Evolutionary conservation across 2,329 filamentous ascomycete genomes (phyloP).

Genomic region (Fusarium mexicanum): DNA sequence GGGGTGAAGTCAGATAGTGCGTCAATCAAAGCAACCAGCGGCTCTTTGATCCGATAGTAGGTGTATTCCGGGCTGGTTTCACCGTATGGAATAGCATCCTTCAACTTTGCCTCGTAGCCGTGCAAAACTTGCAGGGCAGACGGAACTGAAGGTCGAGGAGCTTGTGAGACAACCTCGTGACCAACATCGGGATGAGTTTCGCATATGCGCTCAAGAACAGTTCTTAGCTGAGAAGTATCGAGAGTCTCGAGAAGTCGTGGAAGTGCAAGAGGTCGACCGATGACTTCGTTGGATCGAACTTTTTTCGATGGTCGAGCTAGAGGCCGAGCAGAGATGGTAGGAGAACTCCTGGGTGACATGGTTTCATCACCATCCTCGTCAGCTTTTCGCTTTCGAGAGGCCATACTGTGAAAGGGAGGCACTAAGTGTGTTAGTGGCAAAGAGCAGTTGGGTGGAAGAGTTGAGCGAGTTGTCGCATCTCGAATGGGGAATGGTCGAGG

Average conservation of each 20-base stretch:
- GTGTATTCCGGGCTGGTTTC: slow-evolving; percentile 89
- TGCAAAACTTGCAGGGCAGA: slow-evolving; percentile 82
- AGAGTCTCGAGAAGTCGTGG: slow-evolving; percentile 92
- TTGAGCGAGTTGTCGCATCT: background rate
- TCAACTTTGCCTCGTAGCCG: slow-evolving; percentile 82
- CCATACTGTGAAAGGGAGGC: slow-evolving; percentile 63
- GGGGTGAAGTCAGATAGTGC: slow-evolving; percentile 94
- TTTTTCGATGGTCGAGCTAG: slow-evolving; percentile 75
- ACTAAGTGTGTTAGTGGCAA: slow-evolving; percentile 46
- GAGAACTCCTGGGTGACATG: slow-evolving; percentile 85
- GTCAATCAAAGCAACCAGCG: slow-evolving; percentile 82
- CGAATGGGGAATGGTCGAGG: background rate
- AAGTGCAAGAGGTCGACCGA: slow-evolving; percentile 64
- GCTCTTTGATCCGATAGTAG: slow-evolving; percentile 90
- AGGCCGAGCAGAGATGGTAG: slow-evolving; percentile 75
- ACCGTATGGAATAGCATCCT: slow-evolving; percentile 85
- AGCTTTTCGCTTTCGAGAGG: slow-evolving; percentile 84
- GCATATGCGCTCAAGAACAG: slow-evolving; percentile 89
- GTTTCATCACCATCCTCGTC: slow-evolving; percentile 85
- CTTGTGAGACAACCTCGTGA: slow-evolving; percentile 82
- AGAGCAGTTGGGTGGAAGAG: background rate
- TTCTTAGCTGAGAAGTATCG: slow-evolving; percentile 83
- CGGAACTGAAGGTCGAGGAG: slow-evolving; percentile 85
- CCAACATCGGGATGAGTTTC: slow-evolving; percentile 87
- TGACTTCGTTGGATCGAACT: slow-evolving; percentile 70